Base-by-base conservation (phyloP, 208 protist species). In the Naegleria fowleri region DNA sequence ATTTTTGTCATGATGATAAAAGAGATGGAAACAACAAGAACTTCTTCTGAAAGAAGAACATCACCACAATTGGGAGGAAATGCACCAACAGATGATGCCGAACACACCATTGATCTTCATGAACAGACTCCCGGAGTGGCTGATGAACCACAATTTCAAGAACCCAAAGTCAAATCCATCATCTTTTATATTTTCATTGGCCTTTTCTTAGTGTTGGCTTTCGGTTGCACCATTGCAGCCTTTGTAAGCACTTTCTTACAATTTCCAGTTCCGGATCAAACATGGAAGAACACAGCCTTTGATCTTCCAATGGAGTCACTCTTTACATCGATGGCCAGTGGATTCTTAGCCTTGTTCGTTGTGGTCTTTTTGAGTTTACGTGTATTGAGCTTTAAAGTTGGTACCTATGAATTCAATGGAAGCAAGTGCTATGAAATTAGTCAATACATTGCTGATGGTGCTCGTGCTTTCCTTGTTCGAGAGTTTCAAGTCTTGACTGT, bases 281-380 rank as follows among this genome's bases (percentile, higher is more conserved):
- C 15, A 87, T n/a, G 41, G 15, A 33, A 41, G 38, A 87, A 40
- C 39, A 87, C 33, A 36, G 33, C 16, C 25, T 51, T 89, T 29
- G 51, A 89, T 67, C 9, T 89, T 40, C 86, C 86, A 19, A 41
- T 89, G 29, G 86, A 89, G 40, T 25, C 48, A 16, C 3, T 89
- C 4, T 39, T 52, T 2, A 89, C 25, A 25, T 33, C 48, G 0
- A 5, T 89, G 9, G 22, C 86, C n/a, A 9, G 7, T 67, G 86
- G 86, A 29, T 89, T 88, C 15, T 88, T 88, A 38, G 85, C 41
- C 29, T 19, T 89, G 7, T 89, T 89, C 25, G 86, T 89, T 4
- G 25, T 89, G 43, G 19, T 11, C 13, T 89, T 89, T 11, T 41
- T 59, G 5, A 41, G 4, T 67, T 40, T 41, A 22, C 19, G 48